A percentile compares a stretch with the other conserved stretches of the same genome.
Evolutionary conservation across 2,329 filamentous ascomycete species (phyloP).

Genomic region (Herpotrichia juniperi): DNA sequence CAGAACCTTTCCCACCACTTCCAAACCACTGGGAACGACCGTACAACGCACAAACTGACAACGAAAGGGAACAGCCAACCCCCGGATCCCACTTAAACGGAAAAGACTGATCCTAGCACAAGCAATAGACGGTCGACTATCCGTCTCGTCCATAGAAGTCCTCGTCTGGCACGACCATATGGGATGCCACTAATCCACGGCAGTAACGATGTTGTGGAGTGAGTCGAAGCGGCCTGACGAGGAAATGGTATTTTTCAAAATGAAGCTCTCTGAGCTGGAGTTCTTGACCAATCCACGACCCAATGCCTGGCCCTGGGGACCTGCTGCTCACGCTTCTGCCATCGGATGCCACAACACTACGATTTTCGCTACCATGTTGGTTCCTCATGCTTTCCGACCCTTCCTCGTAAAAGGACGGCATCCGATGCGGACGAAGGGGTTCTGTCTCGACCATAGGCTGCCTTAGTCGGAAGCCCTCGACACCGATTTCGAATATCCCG

Average conservation of each 20-base stretch:
- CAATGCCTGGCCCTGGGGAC: conserved; percentile 31
- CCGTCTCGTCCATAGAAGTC: conserved; percentile 6
- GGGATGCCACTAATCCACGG: conserved; percentile 29
- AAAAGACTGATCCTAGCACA: neutral
- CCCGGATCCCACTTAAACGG: no score
- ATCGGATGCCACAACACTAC: conserved; percentile 14
- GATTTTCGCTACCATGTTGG: conserved; percentile 14
- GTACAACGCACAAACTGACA: neutral
- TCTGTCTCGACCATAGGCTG: conserved; percentile 9
- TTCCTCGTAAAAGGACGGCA: neutral
- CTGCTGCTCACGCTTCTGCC: conserved; percentile 17
- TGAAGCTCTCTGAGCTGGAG: neutral
- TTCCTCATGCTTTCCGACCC: conserved; percentile 16
- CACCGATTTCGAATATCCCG: conserved; percentile 6
- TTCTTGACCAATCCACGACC: conserved; percentile 14
- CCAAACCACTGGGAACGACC: no score
- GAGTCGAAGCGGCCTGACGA: conserved; percentile 31
- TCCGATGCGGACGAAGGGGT: conserved; percentile 1
- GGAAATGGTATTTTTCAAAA: conserved; percentile 26
- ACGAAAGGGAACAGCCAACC: neutral
- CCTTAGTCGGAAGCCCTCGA: conserved; percentile 3
- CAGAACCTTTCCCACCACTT: no score
- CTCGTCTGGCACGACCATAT: conserved; percentile 26
- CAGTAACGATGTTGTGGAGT: conserved; percentile 37
- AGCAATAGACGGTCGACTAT: no score